phyloP scores from a whole-genome alignment of 805 yeast species.

The Kodamaea hsintzibuensis region DNA sequence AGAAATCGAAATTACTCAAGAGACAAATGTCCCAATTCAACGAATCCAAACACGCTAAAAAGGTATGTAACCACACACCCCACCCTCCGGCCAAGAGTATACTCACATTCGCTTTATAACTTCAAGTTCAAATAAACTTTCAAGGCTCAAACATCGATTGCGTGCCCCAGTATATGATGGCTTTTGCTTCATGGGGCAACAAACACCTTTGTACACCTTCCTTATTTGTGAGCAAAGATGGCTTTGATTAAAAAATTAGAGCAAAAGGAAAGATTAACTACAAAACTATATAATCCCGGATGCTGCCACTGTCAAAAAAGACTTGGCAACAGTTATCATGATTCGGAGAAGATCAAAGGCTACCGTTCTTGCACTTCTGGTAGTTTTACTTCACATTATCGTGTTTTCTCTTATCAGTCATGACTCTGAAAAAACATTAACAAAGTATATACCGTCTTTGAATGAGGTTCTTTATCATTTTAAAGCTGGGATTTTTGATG shows the following conservation, averaged over 20 bases:
- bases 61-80: too few relatives aligned
- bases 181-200: not conserved
- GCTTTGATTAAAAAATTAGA: not conserved
- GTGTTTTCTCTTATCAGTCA: conserved; percentile 9
- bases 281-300: not conserved
- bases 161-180: not conserved
- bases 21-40: too few relatives aligned
- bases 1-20: too few relatives aligned
- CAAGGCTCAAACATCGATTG: not conserved
- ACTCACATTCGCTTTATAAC: too few relatives aligned
- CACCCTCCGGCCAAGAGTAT: too few relatives aligned
- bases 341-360: conserved; percentile 11
- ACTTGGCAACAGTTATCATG: conserved; percentile 1
- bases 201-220: not conserved
- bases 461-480: conserved; percentile 6
- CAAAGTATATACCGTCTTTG: not conserved
- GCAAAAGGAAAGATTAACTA: not conserved
- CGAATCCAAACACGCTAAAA: too few relatives aligned
- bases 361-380: conserved; percentile 5
- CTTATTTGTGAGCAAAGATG: not conserved
- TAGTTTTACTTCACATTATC: conserved; percentile 11
- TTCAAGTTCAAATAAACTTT: too few relatives aligned
- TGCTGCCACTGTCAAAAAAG: not conserved
- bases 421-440: conserved; percentile 4
- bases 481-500: conserved; percentile 4